Conservation (phyloP, 208 protist species). For the Borovskyia barvae region DNA sequence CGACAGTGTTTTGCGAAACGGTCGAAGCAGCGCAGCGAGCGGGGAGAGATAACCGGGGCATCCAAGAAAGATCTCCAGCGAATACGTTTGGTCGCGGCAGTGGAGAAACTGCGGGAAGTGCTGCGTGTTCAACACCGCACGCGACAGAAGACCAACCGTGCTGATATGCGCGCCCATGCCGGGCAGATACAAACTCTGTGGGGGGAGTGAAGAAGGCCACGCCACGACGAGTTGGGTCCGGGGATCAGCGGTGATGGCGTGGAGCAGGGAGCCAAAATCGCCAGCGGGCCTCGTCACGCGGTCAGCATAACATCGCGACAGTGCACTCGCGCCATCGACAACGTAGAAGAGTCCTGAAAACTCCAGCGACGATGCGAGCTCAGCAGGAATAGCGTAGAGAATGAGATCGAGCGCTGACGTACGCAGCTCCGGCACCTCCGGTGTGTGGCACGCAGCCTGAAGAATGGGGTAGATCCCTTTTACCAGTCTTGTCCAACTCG, state of each 20-base stretch:
- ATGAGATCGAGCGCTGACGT: constrained; percentile 53
- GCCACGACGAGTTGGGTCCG: constrained; percentile 24
- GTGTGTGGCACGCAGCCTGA: constrained; percentile 30
- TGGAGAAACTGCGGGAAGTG: constrained; percentile 28
- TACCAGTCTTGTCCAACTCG: constrained; percentile 49
- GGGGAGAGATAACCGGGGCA: constrained; percentile 60
- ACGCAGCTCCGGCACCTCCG: constrained; percentile 31
- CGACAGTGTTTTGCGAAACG: constrained; percentile 12
- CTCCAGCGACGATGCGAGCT: constrained; percentile 49
- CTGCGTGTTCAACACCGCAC: not conserved
- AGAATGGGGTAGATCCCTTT: constrained; percentile 35
- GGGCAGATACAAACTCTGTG: constrained; percentile 23
- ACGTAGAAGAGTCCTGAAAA: constrained; percentile 61
- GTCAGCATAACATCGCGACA: constrained; percentile 21
- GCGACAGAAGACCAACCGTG: constrained; percentile 22
- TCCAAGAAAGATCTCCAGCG: constrained; percentile 54
- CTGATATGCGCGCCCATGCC: constrained; percentile 23
- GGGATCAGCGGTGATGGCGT: constrained; percentile 25
- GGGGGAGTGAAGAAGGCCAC: constrained; percentile 28
- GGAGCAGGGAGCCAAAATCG: constrained; percentile 50
- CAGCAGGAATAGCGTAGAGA: constrained; percentile 44
- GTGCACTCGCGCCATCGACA: constrained; percentile 42
- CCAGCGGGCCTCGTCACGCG: constrained; percentile 34
- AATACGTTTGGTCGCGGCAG: constrained; percentile 27
- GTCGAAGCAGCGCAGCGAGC: constrained; percentile 26